Evolutionary conservation across 805 yeast species (phyloP), one percentile per base, ranked within the genome.

Genomic region (Hanseniaspora lachancei): DNA sequence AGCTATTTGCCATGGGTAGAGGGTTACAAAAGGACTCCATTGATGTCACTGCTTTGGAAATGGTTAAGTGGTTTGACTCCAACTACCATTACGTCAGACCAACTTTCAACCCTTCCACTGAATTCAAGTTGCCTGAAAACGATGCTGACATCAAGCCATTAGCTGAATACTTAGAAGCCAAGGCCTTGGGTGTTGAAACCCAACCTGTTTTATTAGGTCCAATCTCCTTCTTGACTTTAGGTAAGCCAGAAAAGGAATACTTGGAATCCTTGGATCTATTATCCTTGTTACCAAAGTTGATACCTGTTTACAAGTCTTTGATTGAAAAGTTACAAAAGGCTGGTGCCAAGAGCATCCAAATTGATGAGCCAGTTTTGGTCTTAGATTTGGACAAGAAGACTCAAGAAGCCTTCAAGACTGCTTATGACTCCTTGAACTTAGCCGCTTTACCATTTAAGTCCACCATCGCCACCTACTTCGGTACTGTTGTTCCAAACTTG

Each of bases 81-180:
- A 93, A 93, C 88, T 93, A 93, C 87, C 98, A 93, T 77, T 93
- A 93, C 74, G 97, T 93, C 69, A 87, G 98, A 80, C 98, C 98
- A 74, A 93, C 98, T 64, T 89, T 93, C 80, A 86, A 96, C 57
- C 82, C 89, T 79, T 79, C 88, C 64, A 91, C 97, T 62, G 83
- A 83, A 69, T 93, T 93, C 86, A 89, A 93, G 79, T 85, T 93
- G 74, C 88, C 84, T 74, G 95, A 96, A 69, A 77, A 82, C 68
- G 55, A 51, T 40, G 35, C 55, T 27, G 47, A 43, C 39, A 51
- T 51, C 55, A 93, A 93, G 80, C 97, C 98, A 68, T 93, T 93
- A 66, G 96, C 84, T 68, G 97, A 93, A 80, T 93, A 77, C 79
- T 81, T 86, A 71, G 98, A 93, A 82, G 98, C 98, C 68, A 93